Base-by-base conservation (phyloP, 306 rosid genomes). In the Carpinus fangiana region DNA sequence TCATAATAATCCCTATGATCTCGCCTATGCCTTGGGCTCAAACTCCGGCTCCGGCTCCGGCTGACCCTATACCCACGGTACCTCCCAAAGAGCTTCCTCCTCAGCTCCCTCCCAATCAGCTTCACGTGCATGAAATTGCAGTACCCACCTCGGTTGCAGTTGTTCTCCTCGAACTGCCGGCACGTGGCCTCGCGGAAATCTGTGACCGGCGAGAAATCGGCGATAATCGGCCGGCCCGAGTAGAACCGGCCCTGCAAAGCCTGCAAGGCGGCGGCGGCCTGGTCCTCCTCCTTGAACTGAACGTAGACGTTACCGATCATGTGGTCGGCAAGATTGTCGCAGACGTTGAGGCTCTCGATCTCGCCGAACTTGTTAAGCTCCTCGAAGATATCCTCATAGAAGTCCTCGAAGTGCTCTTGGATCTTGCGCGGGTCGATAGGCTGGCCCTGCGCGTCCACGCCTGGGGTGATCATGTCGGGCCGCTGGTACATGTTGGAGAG, bases 301-400 rank as follows among this genome's bases (percentile, higher is more conserved):
- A 76, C 85, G 75, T 84, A 84, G 12, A 84, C 87, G 51, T 84
- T 84, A 41, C 85, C 87, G 62, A 95, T 98, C 99, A 96, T 96
- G 81, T 96, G 99, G 80, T 96, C 99, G n/a, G 99, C 99, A 79
- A 96, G 84, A 81, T 96, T 96, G 69, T 96, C 99, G 73, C 99
- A 96, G 57, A 96, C 93, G 79, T 96, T 96, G 85, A 96, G 85
- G 86, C 99, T 96, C 87, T 96, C 98, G 55, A 96, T 87, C 70
- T 90, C 90, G 1, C 99, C 99, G 12, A 91, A 93, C 83, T 96
- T 96, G 89, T 93, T 86, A 64, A 96, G 90, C 88, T 96, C 99
- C 87, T 96, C 97, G 31, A 90, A 96, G 3, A 96, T 89, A 84
- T 96, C 99, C 76, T 96, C 98, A 20, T 93, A 96, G 67, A 96